These are phyloP conservation scores for Amaranthus hypochondriacus DNA, from an alignment of 148 eudicot genomes.

Conservation along the genomic window DNA sequence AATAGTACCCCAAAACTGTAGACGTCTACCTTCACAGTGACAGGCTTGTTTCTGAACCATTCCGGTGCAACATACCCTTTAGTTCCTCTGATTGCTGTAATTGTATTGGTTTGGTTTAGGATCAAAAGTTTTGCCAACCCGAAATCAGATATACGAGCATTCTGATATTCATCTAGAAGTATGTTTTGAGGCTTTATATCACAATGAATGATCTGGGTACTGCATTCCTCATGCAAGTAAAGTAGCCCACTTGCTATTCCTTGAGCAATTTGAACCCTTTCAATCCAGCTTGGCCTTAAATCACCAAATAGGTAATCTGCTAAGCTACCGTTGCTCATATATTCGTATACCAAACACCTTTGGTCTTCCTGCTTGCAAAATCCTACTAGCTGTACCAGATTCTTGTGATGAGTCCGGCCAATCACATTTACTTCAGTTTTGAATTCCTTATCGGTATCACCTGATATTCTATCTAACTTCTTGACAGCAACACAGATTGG, in stretches of 20 bases:
- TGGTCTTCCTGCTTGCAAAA: constrained; percentile 45
- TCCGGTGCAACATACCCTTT: constrained; percentile 74
- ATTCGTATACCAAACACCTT: constrained; percentile 39
- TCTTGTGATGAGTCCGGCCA: constrained; percentile 43
- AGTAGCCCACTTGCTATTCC: constrained; percentile 40
- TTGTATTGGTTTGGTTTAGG: constrained; percentile 42
- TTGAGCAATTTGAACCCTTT: constrained; percentile 26
- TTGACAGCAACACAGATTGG: constrained; percentile 10
- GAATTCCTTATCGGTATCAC: constrained; percentile 50
- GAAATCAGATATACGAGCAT: constrained; percentile 59
- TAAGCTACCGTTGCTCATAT: constrained; percentile 44
- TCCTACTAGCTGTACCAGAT: constrained; percentile 42
- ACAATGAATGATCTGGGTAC: constrained; percentile 59
- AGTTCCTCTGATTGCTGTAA: constrained; percentile 51
- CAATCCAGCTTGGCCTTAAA: constrained; percentile 36
- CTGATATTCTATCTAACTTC: constrained; percentile 12
- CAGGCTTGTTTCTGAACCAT: constrained; percentile 53
- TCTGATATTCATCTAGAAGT: constrained; percentile 48
- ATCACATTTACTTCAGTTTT: constrained; percentile 39
- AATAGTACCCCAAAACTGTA: constrained; percentile 51
- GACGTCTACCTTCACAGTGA: constrained; percentile 47
- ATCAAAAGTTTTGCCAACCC: constrained; percentile 56
- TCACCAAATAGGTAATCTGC: constrained; percentile 37
- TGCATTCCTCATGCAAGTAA: constrained; percentile 57
- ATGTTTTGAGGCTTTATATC: constrained; percentile 63